Conservation (phyloP, 176 grass and related monocot genomes). For the Typha latifolia region DNA sequence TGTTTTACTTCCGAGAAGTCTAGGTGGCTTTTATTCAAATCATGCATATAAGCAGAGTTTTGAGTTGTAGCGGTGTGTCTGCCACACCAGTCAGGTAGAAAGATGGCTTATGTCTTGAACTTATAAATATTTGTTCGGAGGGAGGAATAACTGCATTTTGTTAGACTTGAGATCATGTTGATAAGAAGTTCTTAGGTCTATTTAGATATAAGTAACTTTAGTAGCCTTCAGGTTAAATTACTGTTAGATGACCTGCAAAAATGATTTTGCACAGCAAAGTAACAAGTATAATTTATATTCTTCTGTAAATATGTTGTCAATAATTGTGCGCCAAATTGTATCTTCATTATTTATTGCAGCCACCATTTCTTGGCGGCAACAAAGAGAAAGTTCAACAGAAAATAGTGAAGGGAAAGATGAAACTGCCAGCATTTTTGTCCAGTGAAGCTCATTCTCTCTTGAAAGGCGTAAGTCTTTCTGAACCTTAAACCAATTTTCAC, state of each 20-base stretch:
- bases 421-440: conserved; percentile 62
- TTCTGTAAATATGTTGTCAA: not conserved
- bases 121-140: too few relatives aligned
- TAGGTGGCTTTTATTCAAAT: not conserved
- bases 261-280: too few relatives aligned
- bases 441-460: conserved; percentile 93
- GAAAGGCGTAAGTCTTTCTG: conserved; percentile 69
- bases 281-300: too few relatives aligned
- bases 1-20: not conserved
- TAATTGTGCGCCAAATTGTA: conserved; percentile 11
- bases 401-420: conserved; percentile 90
- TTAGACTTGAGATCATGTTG: too few relatives aligned
- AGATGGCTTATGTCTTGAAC: too few relatives aligned
- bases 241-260: too few relatives aligned
- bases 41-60: not conserved
- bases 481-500: not conserved
- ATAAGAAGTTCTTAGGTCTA: too few relatives aligned
- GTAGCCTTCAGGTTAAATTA: not conserved
- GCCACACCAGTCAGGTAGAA: too few relatives aligned
- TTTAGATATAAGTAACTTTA: not conserved
- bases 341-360: conserved; percentile 38
- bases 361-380: conserved; percentile 74
- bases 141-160: too few relatives aligned
- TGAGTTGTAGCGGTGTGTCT: not conserved
- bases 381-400: conserved; percentile 88